phyloP scores from a whole-genome alignment of 371 early-diverging fungal species.

The Basidiobolus meristosporus region DNA sequence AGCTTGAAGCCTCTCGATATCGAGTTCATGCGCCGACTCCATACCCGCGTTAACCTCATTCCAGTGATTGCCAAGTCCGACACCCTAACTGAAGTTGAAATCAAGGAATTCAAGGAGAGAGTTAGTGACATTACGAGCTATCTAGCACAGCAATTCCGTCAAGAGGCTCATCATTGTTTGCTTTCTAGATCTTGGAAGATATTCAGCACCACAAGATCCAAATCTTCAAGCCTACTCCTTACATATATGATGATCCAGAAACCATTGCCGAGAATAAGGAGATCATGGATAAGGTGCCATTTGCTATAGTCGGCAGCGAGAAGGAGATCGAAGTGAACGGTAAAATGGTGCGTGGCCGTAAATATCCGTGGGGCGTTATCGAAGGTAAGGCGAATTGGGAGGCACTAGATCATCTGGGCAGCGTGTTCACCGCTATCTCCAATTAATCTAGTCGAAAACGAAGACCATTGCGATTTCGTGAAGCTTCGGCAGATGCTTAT shows the following conservation, averaged over 20 bases:
- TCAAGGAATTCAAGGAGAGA: conserved; percentile 76
- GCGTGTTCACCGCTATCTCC: not conserved
- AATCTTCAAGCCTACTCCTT: conserved; percentile 79
- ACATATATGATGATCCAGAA: conserved; percentile 87
- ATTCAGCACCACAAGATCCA: conserved; percentile 84
- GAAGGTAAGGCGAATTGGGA: conserved; percentile 18
- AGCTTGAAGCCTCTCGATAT: conserved; percentile 81
- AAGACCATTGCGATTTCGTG: conserved; percentile 84
- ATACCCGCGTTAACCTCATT: conserved; percentile 88
- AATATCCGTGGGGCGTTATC: conserved; percentile 92
- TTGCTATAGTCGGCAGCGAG: conserved; percentile 92
- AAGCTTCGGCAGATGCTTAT: conserved; percentile 83
- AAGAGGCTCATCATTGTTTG: not conserved
- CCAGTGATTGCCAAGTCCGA: conserved; percentile 98
- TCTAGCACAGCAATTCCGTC: not conserved
- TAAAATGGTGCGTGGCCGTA: conserved; percentile 76
- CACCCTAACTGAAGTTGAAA: conserved; percentile 89
- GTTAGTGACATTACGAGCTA: conserved; percentile 39
- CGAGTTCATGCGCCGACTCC: conserved; percentile 88
- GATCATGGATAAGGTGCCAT: conserved; percentile 86
- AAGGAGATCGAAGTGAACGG: conserved; percentile 72
- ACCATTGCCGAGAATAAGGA: conserved; percentile 85
- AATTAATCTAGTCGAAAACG: conserved; percentile 45
- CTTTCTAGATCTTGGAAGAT: conserved; percentile 83
- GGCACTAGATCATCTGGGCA: too few relatives aligned